Evolutionary conservation across 305 asterid species (phyloP).

Genomic region (Striga hermonthica): DNA sequence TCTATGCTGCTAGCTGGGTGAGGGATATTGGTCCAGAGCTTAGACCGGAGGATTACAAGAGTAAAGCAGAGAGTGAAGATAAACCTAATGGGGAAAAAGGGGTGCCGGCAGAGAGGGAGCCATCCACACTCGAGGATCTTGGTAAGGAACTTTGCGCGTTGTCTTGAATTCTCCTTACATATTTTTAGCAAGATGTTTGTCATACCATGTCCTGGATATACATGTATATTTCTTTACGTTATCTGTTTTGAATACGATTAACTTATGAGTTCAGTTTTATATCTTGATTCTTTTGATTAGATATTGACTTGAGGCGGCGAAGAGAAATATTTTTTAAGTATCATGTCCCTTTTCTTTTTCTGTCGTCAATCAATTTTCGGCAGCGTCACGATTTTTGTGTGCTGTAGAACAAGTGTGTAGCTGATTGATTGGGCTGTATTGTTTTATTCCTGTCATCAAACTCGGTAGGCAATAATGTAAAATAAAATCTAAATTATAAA

Average conservation of each 20-base stretch:
- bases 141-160: constrained; percentile 35
- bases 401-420: neutral
- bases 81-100: constrained; percentile 32
- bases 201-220: neutral
- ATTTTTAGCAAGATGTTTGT: neutral
- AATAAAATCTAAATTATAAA: no score
- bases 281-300: neutral
- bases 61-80: constrained; percentile 39
- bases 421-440: neutral
- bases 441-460: neutral
- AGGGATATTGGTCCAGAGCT: constrained; percentile 96
- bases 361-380: no score
- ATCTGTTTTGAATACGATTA: constrained; percentile 1
- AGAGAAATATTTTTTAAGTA: no score
- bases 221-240: neutral
- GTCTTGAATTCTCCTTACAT: neutral
- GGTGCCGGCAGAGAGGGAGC: constrained; percentile 43
- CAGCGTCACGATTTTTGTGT: neutral
- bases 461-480: no score
- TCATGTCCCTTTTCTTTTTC: neutral
- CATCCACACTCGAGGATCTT: constrained; percentile 74
- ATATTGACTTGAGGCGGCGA: neutral
- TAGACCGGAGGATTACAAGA: constrained; percentile 69
- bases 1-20: constrained; percentile 86
- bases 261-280: neutral